Base-by-base conservation (phyloP, 2,329 filamentous ascomycete species). In the Scytalidium sp. region DNA sequence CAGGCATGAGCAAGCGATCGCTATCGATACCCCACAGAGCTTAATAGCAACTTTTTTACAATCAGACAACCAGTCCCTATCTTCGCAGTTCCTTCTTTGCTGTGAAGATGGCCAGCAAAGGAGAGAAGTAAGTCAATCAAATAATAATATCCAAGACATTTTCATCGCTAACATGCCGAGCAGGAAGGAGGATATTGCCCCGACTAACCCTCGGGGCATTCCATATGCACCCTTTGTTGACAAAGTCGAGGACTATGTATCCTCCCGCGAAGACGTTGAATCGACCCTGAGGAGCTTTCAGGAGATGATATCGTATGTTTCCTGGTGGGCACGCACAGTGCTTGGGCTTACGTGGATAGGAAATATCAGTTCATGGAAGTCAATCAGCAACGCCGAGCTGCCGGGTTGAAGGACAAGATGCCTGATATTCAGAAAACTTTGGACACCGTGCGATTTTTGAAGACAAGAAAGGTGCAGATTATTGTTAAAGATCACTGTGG, bases 301-400 rank as follows among this genome's bases (percentile, higher is more conserved):
- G 67, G 90, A 95, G 75, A 94, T 95, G 89, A 95, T 95, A 58
- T 90, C 88, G 88, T 94, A 78, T 48, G 74, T 62, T 47, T 23
- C 27, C 5, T 15, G 17, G 17, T 23, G 46, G 15, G 22, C 43
- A 41, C 29, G 13, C 19, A 23, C 17, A 19, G 25, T 29, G 10
- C 22, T 27, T 20, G 49, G 22, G 55, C 56, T 56, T 39, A 60
- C 55, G 42, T 19, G 64, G 66, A 68, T 66, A 96, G 91, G 61
- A 99, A 99, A 79, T 99, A 99, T 75, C 94, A 97, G 70, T 99
- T 97, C 74, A 99, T 99, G 94, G 91, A 97, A 73, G 78, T 87
- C 67, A 97, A 96, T 70, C 88, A 94, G 51, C 87, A 96, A 69
- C 81, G 90, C 56, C 83, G 94, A 43, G 86, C 88, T 47, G 77